Percentiles rank a stretch among this genome's conserved stretches.
Conservation (phyloP, 2,329 filamentous ascomycete genomes). For the Diaporthe sp. region DNA sequence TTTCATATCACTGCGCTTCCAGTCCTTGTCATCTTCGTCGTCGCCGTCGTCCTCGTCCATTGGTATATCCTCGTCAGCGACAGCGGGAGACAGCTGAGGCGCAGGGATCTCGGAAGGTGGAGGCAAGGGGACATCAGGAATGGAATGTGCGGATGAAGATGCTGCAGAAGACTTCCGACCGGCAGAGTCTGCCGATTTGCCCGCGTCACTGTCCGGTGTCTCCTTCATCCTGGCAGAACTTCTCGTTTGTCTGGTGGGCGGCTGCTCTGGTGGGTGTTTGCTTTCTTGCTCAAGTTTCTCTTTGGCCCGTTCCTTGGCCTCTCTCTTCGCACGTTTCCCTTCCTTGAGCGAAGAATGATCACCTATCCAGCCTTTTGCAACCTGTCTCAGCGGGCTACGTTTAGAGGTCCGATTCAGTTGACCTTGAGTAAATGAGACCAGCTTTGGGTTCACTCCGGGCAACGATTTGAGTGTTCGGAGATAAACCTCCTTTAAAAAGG, state of each 20-base stretch:
- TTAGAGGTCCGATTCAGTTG: constrained; percentile 21
- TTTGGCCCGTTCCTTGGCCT: constrained; percentile 8
- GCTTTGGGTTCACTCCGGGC: not conserved
- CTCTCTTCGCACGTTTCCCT: not conserved
- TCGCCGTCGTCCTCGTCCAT: constrained; percentile 2
- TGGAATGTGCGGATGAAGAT: not conserved
- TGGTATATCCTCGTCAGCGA: not conserved
- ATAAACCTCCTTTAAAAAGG: constrained; percentile 12
- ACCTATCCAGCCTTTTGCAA: constrained; percentile 27
- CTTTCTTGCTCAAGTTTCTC: not conserved
- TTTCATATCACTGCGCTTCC: not conserved
- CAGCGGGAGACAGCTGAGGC: not conserved
- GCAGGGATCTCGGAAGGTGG: not conserved
- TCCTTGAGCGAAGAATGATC: too few species aligned
- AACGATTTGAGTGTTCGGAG: not conserved
- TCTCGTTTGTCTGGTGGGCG: constrained; percentile 14
- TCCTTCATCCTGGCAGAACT: not conserved
- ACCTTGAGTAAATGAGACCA: not conserved
- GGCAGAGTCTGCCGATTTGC: not conserved
- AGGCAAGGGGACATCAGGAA: not conserved
- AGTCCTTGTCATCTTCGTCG: not conserved
- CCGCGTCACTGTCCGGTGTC: not conserved
- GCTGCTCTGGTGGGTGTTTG: not conserved
- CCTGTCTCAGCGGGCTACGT: constrained; percentile 7
- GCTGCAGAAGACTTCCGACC: not conserved